Evolutionary conservation across 257 asterid species (phyloP), one percentile per base, ranked within the genome.

Genomic region (Jasminum sambac): DNA sequence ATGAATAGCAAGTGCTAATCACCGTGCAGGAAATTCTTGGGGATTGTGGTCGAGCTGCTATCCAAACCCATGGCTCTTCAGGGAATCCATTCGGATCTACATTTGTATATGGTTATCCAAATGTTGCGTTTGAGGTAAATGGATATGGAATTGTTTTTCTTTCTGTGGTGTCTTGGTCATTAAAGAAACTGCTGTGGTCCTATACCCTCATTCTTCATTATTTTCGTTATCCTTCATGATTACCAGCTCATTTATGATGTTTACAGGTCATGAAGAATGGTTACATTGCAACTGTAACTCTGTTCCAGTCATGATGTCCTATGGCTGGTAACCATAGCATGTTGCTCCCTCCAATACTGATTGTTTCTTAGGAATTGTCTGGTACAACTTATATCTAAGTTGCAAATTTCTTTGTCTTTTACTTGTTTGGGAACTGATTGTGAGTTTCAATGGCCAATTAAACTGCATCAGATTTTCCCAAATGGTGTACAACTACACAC

Each of bases 241-340:
- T 55, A 13, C 6, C 12, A 25, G 14, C 24, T 48, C 48, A 57
- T 67, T 61, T 23, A 25, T 37, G 57, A 36, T 73, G 39, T 77
- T 69, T 61, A 46, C 84, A 90, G 97, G 92, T 90, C 44, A 88
- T 90, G 97, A 90, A 85, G 83, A 90, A 88, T 76, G 97, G 96
- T 34, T 84, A 85, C 62, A 80, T 90, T 59, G 94, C 97, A 40
- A 88, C 94, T 16, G 89, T 88, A 71, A 90, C 97, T 70, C 96
- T 90, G 63, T 90, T 90, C 71, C 92, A 86, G 77, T 86, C 90
- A 12, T 90, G 78, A 82, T 38, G 71, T 41, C 69, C 21, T 34
- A 46, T 42, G 82, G 76, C 72, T 42, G 5, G 82, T 68, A 30
- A 24, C 60, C 19, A 55, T 30, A 30, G 60, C 11, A 17, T 14